Conservation (phyloP, 2,329 filamentous ascomycete genomes). For the Atkinsonella hypoxylon region DNA sequence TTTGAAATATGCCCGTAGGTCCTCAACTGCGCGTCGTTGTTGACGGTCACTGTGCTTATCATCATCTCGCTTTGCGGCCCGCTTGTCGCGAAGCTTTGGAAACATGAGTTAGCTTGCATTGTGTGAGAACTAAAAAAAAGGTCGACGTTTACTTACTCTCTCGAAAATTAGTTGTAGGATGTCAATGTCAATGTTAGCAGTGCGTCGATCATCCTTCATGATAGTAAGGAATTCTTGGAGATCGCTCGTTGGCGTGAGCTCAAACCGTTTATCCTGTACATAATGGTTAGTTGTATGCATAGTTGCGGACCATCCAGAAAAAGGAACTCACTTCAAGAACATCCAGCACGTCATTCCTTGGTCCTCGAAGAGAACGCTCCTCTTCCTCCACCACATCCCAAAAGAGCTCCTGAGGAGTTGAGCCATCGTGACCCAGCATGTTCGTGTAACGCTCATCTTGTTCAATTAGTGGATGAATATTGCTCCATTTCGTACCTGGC, state of each 20-base stretch:
- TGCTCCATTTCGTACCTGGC: slow-evolving; percentile 80
- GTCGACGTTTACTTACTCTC: slow-evolving; percentile 39
- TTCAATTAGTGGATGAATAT: slow-evolving; percentile 62
- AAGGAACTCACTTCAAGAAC: slow-evolving; percentile 63
- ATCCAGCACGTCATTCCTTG: slow-evolving; percentile 74
- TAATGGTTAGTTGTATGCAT: slow-evolving; percentile 6
- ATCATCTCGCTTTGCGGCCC: slow-evolving; percentile 69
- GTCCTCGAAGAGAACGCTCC: slow-evolving; percentile 70
- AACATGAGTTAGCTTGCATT: not conserved
- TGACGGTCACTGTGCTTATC: slow-evolving; percentile 77
- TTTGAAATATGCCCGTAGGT: slow-evolving; percentile 76
- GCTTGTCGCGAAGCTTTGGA: slow-evolving; percentile 67
- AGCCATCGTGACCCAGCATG: slow-evolving; percentile 75
- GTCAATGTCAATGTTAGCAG: slow-evolving; percentile 74
- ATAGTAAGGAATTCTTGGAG: slow-evolving; percentile 78
- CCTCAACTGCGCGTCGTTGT: slow-evolving; percentile 74
- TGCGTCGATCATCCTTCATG: slow-evolving; percentile 77
- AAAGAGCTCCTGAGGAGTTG: slow-evolving; percentile 81
- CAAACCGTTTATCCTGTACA: slow-evolving; percentile 73
- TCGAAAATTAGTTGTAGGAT: slow-evolving; percentile 73
- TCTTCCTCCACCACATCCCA: slow-evolving; percentile 95
- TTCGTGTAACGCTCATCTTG: slow-evolving; percentile 72
- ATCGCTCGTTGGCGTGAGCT: slow-evolving; percentile 74
- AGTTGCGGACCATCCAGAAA: not conserved
- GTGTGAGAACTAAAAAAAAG: not conserved